Percentiles rank a stretch among this genome's conserved stretches.
Conservation (phyloP, 176 grass and related monocot genomes). For the Eragrostis curvula region DNA sequence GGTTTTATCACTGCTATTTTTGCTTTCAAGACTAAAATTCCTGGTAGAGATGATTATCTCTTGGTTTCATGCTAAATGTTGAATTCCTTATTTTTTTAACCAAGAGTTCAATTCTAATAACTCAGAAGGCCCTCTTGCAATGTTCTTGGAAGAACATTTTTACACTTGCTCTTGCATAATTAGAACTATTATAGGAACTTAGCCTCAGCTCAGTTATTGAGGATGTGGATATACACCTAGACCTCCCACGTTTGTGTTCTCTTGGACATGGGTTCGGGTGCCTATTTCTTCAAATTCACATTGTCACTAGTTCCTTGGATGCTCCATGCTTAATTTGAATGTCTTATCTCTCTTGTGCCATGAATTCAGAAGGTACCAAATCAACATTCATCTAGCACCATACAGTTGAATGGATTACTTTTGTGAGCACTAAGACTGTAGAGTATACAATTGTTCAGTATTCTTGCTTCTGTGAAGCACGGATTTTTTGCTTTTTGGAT, state of each 20-base stretch:
- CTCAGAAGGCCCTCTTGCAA: background rate
- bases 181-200: background rate
- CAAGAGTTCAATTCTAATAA: background rate
- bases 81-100: slow-evolving; percentile 1
- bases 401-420: background rate
- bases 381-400: too few species aligned
- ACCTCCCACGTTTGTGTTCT: background rate
- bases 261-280: background rate
- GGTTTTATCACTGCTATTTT: slow-evolving; percentile 1
- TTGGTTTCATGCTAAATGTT: background rate
- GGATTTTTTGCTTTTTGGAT: background rate
- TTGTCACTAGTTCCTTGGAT: background rate
- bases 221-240: background rate
- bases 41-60: background rate
- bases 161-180: background rate
- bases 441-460: background rate
- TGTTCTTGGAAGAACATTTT: background rate
- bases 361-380: too few species aligned
- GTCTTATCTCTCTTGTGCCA: too few species aligned
- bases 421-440: background rate
- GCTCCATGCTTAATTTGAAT: too few species aligned
- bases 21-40: slow-evolving; percentile 12
- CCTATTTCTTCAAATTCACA: background rate
- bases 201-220: background rate
- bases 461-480: background rate